Base-by-base conservation (phyloP, 2,329 filamentous ascomycete species). In the Amphichorda felina region DNA sequence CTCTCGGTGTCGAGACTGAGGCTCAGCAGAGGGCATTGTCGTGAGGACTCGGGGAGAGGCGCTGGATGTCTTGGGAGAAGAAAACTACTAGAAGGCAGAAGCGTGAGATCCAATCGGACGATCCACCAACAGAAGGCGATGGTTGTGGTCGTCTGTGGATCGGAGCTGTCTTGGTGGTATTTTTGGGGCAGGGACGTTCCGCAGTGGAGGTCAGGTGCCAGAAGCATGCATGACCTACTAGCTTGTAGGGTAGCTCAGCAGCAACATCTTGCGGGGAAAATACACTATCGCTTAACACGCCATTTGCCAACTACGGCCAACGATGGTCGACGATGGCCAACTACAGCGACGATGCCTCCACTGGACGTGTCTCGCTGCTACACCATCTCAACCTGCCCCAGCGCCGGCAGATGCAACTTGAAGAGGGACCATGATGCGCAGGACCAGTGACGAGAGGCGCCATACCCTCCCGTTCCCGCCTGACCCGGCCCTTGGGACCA, bases 391-490 rank as follows among this genome's bases (percentile, higher is more conserved):
- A 32, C 7, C 30, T 17, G 30, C 15, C 21, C 8, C 18, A 34
- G 15, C 32, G 18, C 17, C 32, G 32, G 32, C 32, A 33, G 30
- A 33, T 25, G 15, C 21, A 13, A n/a, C 32, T 13, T 8, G 16
- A 34, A 24, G 8, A 22, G 26, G 24, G 16, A 11, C 9, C 7
- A 35, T 35, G 26, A 30, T 30, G 24, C 19, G 11, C 14, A 15
- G 14, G 15, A 21, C 33, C 33, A 35, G 21, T 30, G 25, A 29
- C 14, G 22, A 15, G 25, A 30, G 25, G 16, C 16, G 26, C 14
- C 34, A 19, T 9, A 19, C 34, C 34, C 34, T 30, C 26, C 15
- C 24, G 17, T 21, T 30, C 24, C 34, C 34, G 25, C 25, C 34
- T 30, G 25, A 30, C 21, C 34, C 26, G 34, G 16, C 11, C 17